Conservation (phyloP, 1,284 basidiomycete species). For the Rhodotorula sp. region DNA sequence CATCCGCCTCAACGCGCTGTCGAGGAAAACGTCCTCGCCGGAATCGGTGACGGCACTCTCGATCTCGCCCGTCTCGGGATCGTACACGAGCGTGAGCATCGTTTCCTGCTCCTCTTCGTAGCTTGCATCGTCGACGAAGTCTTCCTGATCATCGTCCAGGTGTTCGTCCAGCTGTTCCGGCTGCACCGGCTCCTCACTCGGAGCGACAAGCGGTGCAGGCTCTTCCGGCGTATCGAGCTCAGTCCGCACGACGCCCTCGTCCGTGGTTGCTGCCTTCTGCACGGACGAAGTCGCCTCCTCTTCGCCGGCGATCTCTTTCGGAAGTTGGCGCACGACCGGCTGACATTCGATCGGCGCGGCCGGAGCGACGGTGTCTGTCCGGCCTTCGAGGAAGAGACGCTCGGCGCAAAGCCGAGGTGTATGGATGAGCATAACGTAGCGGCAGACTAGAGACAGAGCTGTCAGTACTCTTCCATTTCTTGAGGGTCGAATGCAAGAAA, state of each 20-base stretch:
- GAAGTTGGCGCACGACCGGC: conserved; percentile 17
- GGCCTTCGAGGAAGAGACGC: conserved; percentile 64
- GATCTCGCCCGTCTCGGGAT: conserved; percentile 31
- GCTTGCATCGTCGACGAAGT: neutral
- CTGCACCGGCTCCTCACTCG: neutral
- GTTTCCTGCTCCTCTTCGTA: neutral
- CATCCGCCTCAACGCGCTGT: conserved; percentile 11
- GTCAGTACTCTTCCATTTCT: no score
- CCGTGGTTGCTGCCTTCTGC: neutral
- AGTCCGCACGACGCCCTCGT: neutral
- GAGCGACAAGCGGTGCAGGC: neutral
- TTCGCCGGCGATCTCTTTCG: neutral
- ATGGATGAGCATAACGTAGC: conserved; percentile 86
- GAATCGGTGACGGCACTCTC: conserved; percentile 11
- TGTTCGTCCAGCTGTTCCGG: neutral
- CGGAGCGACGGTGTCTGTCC: conserved; percentile 8
- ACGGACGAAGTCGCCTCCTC: neutral
- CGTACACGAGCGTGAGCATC: conserved; percentile 28
- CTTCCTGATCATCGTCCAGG: neutral
- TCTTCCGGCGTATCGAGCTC: neutral
- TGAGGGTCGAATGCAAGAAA: no score
- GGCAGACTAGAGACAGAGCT: conserved; percentile 52
- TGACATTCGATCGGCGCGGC: conserved; percentile 29
- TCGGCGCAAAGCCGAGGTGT: conserved; percentile 86
- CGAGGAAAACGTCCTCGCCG: conserved; percentile 19